Evolutionary conservation across 2,329 filamentous ascomycete species (phyloP).

Genomic region (Mariannaea elegans): DNA sequence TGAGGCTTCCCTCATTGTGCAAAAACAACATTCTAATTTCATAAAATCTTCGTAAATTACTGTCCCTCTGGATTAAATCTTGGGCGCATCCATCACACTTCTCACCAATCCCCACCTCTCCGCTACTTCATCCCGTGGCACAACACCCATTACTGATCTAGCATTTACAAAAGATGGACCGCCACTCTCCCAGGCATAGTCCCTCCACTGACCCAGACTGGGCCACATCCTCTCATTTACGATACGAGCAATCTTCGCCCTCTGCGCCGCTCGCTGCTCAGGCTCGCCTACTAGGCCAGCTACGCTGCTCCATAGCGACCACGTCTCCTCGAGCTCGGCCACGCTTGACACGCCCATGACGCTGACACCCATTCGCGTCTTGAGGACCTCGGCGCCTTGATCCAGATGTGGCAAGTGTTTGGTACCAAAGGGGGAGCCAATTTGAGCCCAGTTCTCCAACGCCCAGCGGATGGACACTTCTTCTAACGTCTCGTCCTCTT

Average conservation of each 20-base stretch:
- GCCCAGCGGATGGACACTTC: conserved; percentile 86
- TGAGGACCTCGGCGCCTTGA: conserved; percentile 11
- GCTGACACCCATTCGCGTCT: conserved; percentile 58
- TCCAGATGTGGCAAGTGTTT: conserved; percentile 30
- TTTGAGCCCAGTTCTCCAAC: conserved; percentile 68
- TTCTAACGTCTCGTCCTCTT: conserved; percentile 78
- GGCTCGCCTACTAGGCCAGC: conserved; percentile 52
- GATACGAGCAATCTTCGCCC: conserved; percentile 44
- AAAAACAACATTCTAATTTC: background rate
- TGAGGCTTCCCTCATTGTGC: no score
- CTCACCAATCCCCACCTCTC: conserved; percentile 39
- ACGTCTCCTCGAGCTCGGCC: conserved; percentile 70
- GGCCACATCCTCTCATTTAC: conserved; percentile 59
- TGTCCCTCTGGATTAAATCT: conserved; percentile 34
- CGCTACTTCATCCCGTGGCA: conserved; percentile 43
- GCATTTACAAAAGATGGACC: conserved; percentile 54
- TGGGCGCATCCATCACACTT: conserved; percentile 35
- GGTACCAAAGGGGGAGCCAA: conserved; percentile 56
- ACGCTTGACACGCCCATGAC: conserved; percentile 74
- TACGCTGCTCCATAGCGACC: conserved; percentile 65
- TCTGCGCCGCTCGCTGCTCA: conserved; percentile 42
- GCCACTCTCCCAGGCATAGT: conserved; percentile 72
- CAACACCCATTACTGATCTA: conserved; percentile 40
- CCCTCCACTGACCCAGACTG: conserved; percentile 68
- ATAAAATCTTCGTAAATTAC: background rate